These are phyloP conservation scores for Trichocomaceae sp. DNA, from an alignment of 2,329 filamentous ascomycete species.

Conservation along the genomic window DNA sequence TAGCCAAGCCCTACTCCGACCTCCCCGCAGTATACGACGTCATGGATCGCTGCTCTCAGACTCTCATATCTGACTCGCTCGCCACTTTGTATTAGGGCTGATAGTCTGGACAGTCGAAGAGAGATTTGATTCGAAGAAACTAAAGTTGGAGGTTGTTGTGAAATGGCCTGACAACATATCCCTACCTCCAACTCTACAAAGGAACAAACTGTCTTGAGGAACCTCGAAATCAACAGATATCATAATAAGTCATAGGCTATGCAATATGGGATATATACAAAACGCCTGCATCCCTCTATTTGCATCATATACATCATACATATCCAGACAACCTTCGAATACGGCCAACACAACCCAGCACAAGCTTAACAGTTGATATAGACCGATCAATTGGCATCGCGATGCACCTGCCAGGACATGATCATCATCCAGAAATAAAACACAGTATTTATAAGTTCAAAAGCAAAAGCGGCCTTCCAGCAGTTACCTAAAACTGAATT, in stretches of 20 bases:
- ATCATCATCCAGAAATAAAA: constrained; percentile 62
- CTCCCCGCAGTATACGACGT: constrained; percentile 1
- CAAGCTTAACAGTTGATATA: too few species aligned
- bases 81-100: too few species aligned
- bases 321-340: neutral
- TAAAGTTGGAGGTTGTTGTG: too few species aligned
- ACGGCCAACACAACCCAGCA: neutral
- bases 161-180: too few species aligned
- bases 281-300: constrained; percentile 5
- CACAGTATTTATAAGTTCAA: constrained; percentile 57
- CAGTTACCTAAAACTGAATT: constrained; percentile 44
- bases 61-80: too few species aligned
- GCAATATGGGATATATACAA: constrained; percentile 1
- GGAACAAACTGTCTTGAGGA: too few species aligned
- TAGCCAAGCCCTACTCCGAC: neutral
- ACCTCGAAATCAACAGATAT: too few species aligned
- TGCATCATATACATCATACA: constrained; percentile 3
- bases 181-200: too few species aligned
- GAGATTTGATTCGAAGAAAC: too few species aligned
- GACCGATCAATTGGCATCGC: constrained; percentile 22
- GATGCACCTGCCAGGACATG: constrained; percentile 51
- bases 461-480: constrained; percentile 58
- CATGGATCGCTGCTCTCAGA: neutral
- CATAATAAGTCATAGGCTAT: neutral
- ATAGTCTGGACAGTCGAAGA: too few species aligned